Percentiles rank a stretch among this genome's conserved stretches.
phyloP scores from a whole-genome alignment of 2,329 filamentous ascomycete genomes.

The Aspergillus luchuensis region DNA sequence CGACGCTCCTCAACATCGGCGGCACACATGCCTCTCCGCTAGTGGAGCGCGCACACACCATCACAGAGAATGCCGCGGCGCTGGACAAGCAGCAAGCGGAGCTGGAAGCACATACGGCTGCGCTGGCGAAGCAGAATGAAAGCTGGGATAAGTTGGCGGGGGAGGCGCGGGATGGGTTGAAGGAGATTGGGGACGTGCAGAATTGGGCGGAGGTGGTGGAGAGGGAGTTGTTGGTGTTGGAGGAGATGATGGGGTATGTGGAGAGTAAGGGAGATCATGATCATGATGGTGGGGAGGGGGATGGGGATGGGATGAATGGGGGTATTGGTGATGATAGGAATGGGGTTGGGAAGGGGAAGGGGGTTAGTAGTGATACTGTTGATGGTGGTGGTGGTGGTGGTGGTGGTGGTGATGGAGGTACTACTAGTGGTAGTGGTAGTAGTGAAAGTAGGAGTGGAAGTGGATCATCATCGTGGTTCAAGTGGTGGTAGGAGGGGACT shows the following conservation, averaged over 20 bases:
- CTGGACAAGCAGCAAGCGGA: constrained; percentile 60
- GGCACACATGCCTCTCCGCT: constrained; percentile 56
- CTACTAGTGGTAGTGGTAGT: too few species aligned
- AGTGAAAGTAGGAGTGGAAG: too few species aligned
- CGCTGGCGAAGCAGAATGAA: constrained; percentile 55
- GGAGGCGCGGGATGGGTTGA: constrained; percentile 57
- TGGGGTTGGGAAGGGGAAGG: too few species aligned
- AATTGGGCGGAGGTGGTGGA: constrained; percentile 67
- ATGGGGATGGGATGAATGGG: neutral
- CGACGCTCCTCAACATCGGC: constrained; percentile 47
- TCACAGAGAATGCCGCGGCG: constrained; percentile 58
- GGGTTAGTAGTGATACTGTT: too few species aligned
- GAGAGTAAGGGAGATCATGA: constrained; percentile 26
- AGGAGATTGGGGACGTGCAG: constrained; percentile 66
- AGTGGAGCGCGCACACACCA: constrained; percentile 55
- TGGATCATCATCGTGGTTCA: too few species aligned
- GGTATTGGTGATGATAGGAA: neutral
- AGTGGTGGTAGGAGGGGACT: too few species aligned
- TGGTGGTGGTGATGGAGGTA: too few species aligned
- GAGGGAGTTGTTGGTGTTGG: constrained; percentile 47
- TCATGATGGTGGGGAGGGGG: constrained; percentile 6
- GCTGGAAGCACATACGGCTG: constrained; percentile 52
- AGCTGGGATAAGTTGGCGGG: constrained; percentile 58
- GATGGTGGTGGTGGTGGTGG: too few species aligned
- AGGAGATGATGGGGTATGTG: constrained; percentile 44